Percentiles rank a stretch among this genome's conserved stretches.
These are phyloP conservation scores for Psidium friedrichsthalianum DNA, from an alignment of 345 rosid species.

Conservation along the genomic window DNA sequence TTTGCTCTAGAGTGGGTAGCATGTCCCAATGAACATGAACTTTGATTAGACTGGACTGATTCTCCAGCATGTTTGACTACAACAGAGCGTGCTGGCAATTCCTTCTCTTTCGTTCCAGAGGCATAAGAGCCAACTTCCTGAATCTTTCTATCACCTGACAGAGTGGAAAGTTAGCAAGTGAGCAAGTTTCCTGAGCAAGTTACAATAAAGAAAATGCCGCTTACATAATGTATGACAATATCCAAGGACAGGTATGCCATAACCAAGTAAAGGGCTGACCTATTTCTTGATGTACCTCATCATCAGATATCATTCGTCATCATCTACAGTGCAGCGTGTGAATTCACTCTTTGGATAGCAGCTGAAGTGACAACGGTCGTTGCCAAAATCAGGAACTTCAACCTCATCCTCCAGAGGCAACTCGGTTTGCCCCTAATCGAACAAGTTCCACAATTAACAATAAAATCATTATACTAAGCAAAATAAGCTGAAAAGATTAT, in stretches of 20 bases:
- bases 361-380: constrained; percentile 11
- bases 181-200: not conserved
- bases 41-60: constrained; percentile 7
- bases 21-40: constrained; percentile 16
- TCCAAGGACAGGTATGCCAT: not conserved
- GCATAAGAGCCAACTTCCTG: not conserved
- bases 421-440: constrained; percentile 13
- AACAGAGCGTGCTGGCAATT: not conserved
- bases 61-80: constrained; percentile 21
- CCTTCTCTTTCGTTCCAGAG: not conserved
- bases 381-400: constrained; percentile 43
- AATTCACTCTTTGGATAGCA: constrained; percentile 14
- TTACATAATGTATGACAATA: not conserved
- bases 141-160: not conserved
- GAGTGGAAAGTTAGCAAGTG: not conserved
- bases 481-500: not conserved
- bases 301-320: constrained; percentile 26
- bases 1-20: constrained; percentile 18
- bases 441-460: not conserved
- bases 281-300: constrained; percentile 21
- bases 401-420: constrained; percentile 35
- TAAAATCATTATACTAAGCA: not conserved
- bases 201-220: not conserved
- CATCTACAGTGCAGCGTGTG: constrained; percentile 5
- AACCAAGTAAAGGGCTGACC: not conserved